Percentiles rank a stretch among this genome's conserved stretches.
These are phyloP conservation scores for Chaetomiaceae sp. DNA, from an alignment of 2,329 filamentous ascomycete species.

Conservation along the genomic window DNA sequence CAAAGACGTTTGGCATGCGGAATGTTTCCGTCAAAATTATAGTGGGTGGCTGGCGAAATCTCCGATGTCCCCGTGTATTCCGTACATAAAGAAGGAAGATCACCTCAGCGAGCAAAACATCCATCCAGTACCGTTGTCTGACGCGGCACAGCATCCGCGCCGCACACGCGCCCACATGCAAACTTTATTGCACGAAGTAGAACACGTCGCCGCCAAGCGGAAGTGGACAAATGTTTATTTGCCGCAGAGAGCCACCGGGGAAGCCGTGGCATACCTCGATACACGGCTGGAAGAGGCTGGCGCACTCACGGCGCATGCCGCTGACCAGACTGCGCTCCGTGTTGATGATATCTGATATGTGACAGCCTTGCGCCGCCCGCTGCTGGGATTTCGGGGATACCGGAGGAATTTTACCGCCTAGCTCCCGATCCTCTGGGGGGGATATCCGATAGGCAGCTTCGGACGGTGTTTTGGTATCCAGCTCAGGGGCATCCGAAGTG, in stretches of 20 bases:
- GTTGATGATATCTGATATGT: not conserved
- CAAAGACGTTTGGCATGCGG: too few relatives aligned
- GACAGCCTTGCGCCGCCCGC: not conserved
- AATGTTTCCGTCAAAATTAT: too few relatives aligned
- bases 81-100: not conserved
- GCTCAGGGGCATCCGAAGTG: too few relatives aligned
- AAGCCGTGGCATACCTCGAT: not conserved
- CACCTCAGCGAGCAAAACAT: not conserved
- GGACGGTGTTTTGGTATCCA: too few relatives aligned
- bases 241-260: constrained; percentile 6
- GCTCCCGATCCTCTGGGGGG: not conserved
- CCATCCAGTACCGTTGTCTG: too few relatives aligned
- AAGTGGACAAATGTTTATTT: constrained; percentile 8
- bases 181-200: not conserved
- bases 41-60: too few relatives aligned
- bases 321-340: too few relatives aligned
- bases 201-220: too few relatives aligned
- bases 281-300: not conserved
- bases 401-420: not conserved
- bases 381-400: not conserved
- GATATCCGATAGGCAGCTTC: not conserved
- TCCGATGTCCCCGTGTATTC: too few relatives aligned
- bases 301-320: not conserved
- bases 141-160: not conserved
- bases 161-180: not conserved